Evolutionary conservation across 306 rosid species (phyloP).

Genomic region (Quercus ilex): DNA sequence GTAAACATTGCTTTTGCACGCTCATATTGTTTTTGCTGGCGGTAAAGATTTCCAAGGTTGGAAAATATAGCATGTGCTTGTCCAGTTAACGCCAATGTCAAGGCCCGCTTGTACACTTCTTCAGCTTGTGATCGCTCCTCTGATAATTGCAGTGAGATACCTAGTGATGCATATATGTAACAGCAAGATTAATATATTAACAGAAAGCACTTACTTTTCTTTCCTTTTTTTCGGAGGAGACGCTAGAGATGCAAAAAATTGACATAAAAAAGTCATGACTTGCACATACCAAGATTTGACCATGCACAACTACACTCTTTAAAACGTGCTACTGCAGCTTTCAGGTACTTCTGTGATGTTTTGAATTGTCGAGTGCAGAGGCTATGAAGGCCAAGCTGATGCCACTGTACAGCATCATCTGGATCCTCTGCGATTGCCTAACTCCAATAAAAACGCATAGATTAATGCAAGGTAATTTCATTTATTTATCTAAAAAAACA

Average conservation of each 20-base stretch:
- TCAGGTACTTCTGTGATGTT: slow-evolving; percentile 74
- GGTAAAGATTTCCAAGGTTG: slow-evolving; percentile 85
- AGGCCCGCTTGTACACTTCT: slow-evolving; percentile 75
- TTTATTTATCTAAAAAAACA: slow-evolving; percentile 15
- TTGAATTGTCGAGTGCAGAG: slow-evolving; percentile 76
- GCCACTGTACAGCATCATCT: slow-evolving; percentile 90
- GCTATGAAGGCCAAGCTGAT: slow-evolving; percentile 90
- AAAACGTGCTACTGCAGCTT: slow-evolving; percentile 73
- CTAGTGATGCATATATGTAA: slow-evolving; percentile 36
- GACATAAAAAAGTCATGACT: background rate
- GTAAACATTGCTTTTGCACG: slow-evolving; percentile 93
- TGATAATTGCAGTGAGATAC: slow-evolving; percentile 81
- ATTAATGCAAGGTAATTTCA: background rate
- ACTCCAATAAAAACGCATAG: slow-evolving; percentile 12
- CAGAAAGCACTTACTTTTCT: background rate
- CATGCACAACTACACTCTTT: slow-evolving; percentile 71
- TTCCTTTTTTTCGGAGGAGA: background rate
- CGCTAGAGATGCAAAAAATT: background rate
- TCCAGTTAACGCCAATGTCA: slow-evolving; percentile 58
- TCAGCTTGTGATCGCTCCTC: slow-evolving; percentile 68
- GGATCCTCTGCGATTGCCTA: slow-evolving; percentile 92
- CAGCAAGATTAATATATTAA: background rate
- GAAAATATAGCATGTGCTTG: slow-evolving; percentile 67
- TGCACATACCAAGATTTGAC: slow-evolving; percentile 77
- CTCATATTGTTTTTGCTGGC: slow-evolving; percentile 77